Percentiles rank a stretch among this genome's conserved stretches.
Evolutionary conservation across 2,329 filamentous ascomycete species (phyloP).

Genomic region (Zasmidium angulare): DNA sequence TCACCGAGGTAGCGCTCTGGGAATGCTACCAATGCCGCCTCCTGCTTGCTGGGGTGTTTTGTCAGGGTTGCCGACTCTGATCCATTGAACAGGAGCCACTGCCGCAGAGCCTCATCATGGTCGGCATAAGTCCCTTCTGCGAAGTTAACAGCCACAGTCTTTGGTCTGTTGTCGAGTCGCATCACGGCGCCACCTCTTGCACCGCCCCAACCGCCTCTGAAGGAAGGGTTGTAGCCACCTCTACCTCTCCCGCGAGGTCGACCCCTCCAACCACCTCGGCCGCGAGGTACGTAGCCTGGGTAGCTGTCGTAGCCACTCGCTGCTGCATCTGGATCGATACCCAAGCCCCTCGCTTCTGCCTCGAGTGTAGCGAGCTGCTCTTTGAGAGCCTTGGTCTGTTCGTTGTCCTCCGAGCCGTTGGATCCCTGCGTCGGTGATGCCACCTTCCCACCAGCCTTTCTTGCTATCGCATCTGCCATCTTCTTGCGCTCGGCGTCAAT

Average conservation of each 20-base stretch:
- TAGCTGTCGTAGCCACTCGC: conserved; percentile 25
- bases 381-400: conserved; percentile 64
- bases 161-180: conserved; percentile 74
- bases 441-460: conserved; percentile 45
- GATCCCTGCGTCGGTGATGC: conserved; percentile 25
- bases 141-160: conserved; percentile 60
- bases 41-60: conserved; percentile 38
- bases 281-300: conserved; percentile 14
- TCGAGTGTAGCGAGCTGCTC: conserved; percentile 72
- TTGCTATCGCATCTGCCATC: conserved; percentile 62
- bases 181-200: conserved; percentile 52
- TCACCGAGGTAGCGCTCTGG: conserved; percentile 62
- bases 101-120: conserved; percentile 68
- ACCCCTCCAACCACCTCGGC: conserved; percentile 28
- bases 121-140: conserved; percentile 59
- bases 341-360: conserved; percentile 68
- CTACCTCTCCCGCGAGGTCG: conserved; percentile 40
- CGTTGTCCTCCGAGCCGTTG: conserved; percentile 31
- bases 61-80: conserved; percentile 40
- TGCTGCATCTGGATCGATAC: conserved; percentile 60
- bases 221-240: conserved; percentile 44
- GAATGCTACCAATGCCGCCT: conserved; percentile 44
- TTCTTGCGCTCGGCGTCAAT: conserved; percentile 66
- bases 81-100: conserved; percentile 56
- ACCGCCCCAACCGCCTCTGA: conserved; percentile 48